Evolutionary conservation across 306 rosid genomes (phyloP).

Genomic region (Castanea sativa): DNA sequence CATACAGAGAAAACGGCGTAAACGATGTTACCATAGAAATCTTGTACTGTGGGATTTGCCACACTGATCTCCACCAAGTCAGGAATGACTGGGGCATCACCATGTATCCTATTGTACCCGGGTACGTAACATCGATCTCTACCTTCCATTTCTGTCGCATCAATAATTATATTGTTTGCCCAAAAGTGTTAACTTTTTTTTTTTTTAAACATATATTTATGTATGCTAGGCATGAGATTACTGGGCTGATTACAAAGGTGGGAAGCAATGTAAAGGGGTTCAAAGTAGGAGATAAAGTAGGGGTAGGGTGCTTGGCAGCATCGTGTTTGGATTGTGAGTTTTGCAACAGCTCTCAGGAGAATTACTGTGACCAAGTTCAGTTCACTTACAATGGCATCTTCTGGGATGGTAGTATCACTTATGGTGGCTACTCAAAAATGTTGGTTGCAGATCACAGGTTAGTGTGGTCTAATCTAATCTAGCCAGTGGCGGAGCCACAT

Average conservation of each 20-base stretch:
- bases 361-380: conserved; percentile 52
- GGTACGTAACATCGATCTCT: conserved; percentile 28
- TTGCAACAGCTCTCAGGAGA: conserved; percentile 49
- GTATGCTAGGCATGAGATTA: conserved; percentile 61
- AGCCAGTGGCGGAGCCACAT: too few species aligned
- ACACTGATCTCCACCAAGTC: conserved; percentile 64
- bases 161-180: too few species aligned
- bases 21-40: conserved; percentile 61
- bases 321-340: conserved; percentile 61
- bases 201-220: not conserved
- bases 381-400: conserved; percentile 60
- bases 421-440: conserved; percentile 70
- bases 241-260: conserved; percentile 58
- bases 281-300: conserved; percentile 61
- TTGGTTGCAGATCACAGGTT: conserved; percentile 68
- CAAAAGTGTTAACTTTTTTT: not conserved
- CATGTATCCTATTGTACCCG: conserved; percentile 75
- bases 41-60: conserved; percentile 73
- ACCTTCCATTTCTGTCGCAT: too few species aligned
- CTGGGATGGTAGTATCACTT: conserved; percentile 85
- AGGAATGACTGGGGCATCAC: conserved; percentile 75
- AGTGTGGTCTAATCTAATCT: not conserved
- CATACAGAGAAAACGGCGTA: conserved; percentile 59
- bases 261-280: conserved; percentile 63
- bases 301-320: conserved; percentile 74